Evolutionary conservation across 2,329 filamentous ascomycete genomes (phyloP), one percentile per base, ranked within the genome.

Genomic region (Claviceps africana): DNA sequence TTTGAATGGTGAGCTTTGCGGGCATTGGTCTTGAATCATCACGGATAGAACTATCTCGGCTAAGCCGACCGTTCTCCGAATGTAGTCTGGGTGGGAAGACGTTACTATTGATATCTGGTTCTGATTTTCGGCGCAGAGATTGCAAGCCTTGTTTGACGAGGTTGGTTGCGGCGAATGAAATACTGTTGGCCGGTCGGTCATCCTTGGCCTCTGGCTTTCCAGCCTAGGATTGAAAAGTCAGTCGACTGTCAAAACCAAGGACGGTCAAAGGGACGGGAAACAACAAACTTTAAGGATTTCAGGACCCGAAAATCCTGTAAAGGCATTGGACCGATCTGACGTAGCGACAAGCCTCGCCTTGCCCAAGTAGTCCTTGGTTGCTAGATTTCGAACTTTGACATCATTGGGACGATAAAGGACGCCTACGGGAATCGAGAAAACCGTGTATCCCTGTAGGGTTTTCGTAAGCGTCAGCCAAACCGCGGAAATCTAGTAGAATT

Each of bases 61-160:
- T 76, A 60, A 77, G 71, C 44, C 83, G 85, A 59, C 96, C 89
- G 56, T 80, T 79, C 72, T 98, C 93, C 6, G 93, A 93, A 7
- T 93, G 93, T 42, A 93, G 93, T n/a, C 93, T 97, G n/a, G 93
- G 93, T 19, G 93, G 93, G 72, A 97, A 96, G 56, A 91, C 79
- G 61, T 86, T 87, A 60, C 88, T 82, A 64, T 79, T 81, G 57
- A 82, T 73, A 0, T 88, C 87, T 9, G 88, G 88, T 63, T 93
- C 89, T 19, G 87, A 93, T 63, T 93, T 88, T 61, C 94, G 88
- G 62, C 86, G 79, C 57, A 86, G 81, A 62, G 86, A 91, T 59
- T 79, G 78, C 35, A 97, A 73, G 48, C 86, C 86, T 33, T 88
- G 85, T 65, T 93, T 93, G 56, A 97, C 91, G 9, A 97, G 80